phyloP scores from a whole-genome alignment of 2,329 filamentous ascomycete genomes.

The Stachybotrys elegans region DNA sequence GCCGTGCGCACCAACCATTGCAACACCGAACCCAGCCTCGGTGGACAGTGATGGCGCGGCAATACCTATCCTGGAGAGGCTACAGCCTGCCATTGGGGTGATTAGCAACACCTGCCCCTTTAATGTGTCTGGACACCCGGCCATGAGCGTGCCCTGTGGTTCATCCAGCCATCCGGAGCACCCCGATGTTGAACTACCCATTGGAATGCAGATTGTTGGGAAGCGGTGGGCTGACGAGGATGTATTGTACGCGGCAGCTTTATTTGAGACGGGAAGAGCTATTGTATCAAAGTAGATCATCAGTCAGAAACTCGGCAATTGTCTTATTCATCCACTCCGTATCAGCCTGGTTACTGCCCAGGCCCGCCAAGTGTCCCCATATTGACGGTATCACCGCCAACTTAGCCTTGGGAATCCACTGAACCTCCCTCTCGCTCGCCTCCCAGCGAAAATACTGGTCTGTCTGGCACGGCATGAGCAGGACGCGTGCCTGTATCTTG shows the following conservation, averaged over 20 bases:
- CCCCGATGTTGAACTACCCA: constrained; percentile 34
- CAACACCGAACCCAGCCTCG: constrained; percentile 29
- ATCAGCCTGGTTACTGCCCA: constrained; percentile 22
- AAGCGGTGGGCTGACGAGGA: constrained; percentile 44
- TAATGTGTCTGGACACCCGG: constrained; percentile 53
- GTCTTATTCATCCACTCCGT: constrained; percentile 23
- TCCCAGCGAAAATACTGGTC: constrained; percentile 59
- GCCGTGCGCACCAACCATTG: constrained; percentile 43
- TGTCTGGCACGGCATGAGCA: constrained; percentile 57
- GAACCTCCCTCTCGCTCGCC: constrained; percentile 26
- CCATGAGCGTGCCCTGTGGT: constrained; percentile 46
- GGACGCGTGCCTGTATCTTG: constrained; percentile 54
- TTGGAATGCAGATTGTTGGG: constrained; percentile 52
- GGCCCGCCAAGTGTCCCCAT: constrained; percentile 31
- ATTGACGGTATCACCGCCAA: constrained; percentile 27
- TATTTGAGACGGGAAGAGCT: constrained; percentile 15
- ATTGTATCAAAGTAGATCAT: neutral
- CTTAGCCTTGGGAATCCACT: constrained; percentile 18
- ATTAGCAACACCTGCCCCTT: constrained; percentile 53
- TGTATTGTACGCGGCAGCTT: constrained; percentile 28
- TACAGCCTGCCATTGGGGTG: constrained; percentile 45
- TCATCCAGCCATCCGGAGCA: constrained; percentile 35
- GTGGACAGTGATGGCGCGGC: no score
- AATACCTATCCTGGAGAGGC: constrained; percentile 35
- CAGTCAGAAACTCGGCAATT: constrained; percentile 21